phyloP scores from a whole-genome alignment of 805 yeast species.

The Wickerhamomyces ciferrii region DNA sequence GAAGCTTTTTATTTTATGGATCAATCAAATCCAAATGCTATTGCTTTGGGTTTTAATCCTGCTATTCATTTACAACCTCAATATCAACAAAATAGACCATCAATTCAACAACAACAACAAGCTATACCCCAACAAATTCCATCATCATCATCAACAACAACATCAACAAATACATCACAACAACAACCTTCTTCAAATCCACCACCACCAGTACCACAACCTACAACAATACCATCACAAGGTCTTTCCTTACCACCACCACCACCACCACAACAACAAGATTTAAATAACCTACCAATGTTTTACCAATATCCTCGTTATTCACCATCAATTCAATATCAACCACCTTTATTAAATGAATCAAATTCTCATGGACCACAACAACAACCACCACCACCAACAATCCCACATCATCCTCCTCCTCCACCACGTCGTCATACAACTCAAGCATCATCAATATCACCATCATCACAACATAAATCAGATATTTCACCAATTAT shows the following conservation, averaged over 20 bases:
- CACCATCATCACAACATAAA: neutral
- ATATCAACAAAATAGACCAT: constrained; percentile 7
- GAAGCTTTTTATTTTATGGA: constrained; percentile 46
- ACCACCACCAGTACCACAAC: neutral
- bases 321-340: neutral
- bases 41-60: constrained; percentile 15
- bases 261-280: constrained; percentile 1
- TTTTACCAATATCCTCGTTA: neutral
- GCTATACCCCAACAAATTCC: no score
- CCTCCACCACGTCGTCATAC: neutral
- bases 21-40: constrained; percentile 19
- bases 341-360: neutral
- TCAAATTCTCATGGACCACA: neutral
- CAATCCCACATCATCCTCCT: constrained; percentile 2
- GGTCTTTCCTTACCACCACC: neutral
- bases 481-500: neutral
- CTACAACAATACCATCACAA: neutral
- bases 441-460: neutral
- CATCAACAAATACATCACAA: constrained; percentile 1
- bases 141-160: constrained; percentile 2
- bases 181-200: neutral
- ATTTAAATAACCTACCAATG: neutral
- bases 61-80: constrained; percentile 10
- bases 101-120: neutral
- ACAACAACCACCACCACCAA: neutral